phyloP scores from a whole-genome alignment of 2,329 filamentous ascomycete species.

The Stachybotrys chlorohalonatus region DNA sequence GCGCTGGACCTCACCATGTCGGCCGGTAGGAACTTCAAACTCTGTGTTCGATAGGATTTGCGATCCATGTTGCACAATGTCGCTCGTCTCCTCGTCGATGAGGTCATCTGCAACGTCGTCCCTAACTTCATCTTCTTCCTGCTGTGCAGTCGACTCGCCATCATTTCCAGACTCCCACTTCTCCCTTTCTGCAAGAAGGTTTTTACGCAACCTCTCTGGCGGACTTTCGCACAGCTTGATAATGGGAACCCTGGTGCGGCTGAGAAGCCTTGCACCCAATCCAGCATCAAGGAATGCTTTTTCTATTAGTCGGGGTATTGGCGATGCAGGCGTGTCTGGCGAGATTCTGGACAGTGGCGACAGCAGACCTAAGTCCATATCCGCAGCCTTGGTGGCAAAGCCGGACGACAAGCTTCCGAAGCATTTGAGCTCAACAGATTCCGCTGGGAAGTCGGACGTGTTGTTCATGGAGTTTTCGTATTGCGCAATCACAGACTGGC shows the following conservation, averaged over 20 bases:
- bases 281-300: slow-evolving; percentile 63
- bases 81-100: slow-evolving; percentile 13
- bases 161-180: slow-evolving; percentile 60
- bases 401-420: slow-evolving; percentile 80
- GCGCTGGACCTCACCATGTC: slow-evolving; percentile 7
- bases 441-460: slow-evolving; percentile 36
- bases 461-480: slow-evolving; percentile 36
- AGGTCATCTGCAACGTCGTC: slow-evolving; percentile 8
- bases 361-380: slow-evolving; percentile 80
- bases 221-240: slow-evolving; percentile 77
- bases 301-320: slow-evolving; percentile 67
- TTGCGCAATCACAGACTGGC: slow-evolving; percentile 46
- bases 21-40: slow-evolving; percentile 11
- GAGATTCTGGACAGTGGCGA: slow-evolving; percentile 50
- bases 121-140: slow-evolving; percentile 26
- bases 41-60: slow-evolving; percentile 3
- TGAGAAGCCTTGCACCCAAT: slow-evolving; percentile 67
- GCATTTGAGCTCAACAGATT: slow-evolving; percentile 59
- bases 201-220: slow-evolving; percentile 46
- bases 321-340: slow-evolving; percentile 44
- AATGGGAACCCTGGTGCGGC: slow-evolving; percentile 74
- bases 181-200: slow-evolving; percentile 53
- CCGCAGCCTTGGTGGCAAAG: slow-evolving; percentile 79
- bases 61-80: slow-evolving; percentile 2
- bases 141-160: slow-evolving; percentile 8